These are phyloP conservation scores for Leucosporidium creatinivorum DNA, from an alignment of 768 basidiomycete species.

Conservation along the genomic window DNA sequence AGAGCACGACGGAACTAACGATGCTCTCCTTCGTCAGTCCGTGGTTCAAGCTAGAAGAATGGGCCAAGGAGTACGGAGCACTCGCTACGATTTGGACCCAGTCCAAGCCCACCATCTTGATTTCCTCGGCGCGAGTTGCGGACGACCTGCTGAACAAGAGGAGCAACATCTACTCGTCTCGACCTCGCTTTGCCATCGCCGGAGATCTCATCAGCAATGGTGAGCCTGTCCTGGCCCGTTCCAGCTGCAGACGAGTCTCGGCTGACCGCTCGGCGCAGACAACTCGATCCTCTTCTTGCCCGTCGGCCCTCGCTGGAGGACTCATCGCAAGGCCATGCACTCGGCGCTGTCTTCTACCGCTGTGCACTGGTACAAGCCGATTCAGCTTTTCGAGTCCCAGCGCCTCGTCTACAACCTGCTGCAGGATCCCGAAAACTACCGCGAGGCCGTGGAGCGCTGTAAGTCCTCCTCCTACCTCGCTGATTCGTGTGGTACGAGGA, in stretches of 20 bases:
- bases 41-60: too few relatives aligned
- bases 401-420: conserved; percentile 30
- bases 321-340: conserved; percentile 6
- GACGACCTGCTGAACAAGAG: conserved; percentile 27
- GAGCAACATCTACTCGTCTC: background rate
- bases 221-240: too few relatives aligned
- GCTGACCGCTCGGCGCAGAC: background rate
- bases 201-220: conserved; percentile 18
- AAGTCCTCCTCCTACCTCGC: too few relatives aligned
- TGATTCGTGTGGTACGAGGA: too few relatives aligned
- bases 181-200: conserved; percentile 32
- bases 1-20: too few relatives aligned
- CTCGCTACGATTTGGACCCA: too few relatives aligned
- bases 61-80: too few relatives aligned
- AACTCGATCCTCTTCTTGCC: conserved; percentile 2
- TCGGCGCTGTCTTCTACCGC: conserved; percentile 7
- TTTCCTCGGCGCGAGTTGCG: too few relatives aligned
- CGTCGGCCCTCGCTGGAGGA: conserved; percentile 7
- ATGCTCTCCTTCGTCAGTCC: too few relatives aligned
- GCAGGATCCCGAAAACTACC: conserved; percentile 14
- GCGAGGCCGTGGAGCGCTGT: conserved; percentile 26
- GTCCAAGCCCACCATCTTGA: too few relatives aligned
- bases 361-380: conserved; percentile 32
- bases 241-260: too few relatives aligned
- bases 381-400: conserved; percentile 31